Percentiles rank a stretch among this genome's conserved stretches.
phyloP scores from a whole-genome alignment of 2,329 filamentous ascomycete species.

The Calonectria pseudoreteaudii region DNA sequence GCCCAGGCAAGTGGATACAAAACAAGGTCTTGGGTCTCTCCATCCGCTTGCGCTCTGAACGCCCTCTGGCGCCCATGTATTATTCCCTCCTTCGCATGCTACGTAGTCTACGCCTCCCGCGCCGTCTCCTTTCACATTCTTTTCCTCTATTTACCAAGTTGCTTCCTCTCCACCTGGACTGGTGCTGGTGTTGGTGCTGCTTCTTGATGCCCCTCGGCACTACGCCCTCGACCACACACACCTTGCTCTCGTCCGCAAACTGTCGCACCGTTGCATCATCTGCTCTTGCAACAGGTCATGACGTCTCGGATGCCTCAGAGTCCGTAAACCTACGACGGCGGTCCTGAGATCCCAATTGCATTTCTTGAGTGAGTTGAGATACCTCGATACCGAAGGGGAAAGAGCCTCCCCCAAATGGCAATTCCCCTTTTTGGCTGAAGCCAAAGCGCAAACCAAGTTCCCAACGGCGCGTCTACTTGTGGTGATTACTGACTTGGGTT shows the following conservation, averaged over 20 bases:
- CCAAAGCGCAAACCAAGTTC: conserved; percentile 2
- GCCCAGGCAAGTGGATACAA: conserved; percentile 37
- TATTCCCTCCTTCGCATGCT: conserved; percentile 24
- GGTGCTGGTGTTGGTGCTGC: conserved; percentile 41
- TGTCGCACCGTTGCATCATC: conserved; percentile 19
- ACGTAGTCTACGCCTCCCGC: conserved; percentile 30
- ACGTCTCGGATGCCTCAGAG: conserved; percentile 28
- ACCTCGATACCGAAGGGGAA: not conserved
- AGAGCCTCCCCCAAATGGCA: not conserved
- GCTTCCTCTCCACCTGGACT: conserved; percentile 33
- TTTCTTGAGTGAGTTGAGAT: conserved; percentile 40
- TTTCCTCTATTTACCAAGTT: conserved; percentile 18
- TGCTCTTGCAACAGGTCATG: conserved; percentile 32
- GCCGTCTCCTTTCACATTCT: conserved; percentile 28
- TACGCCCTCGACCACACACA: conserved; percentile 6
- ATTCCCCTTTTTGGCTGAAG: conserved; percentile 15
- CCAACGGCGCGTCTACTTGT: not conserved
- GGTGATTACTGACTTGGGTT: conserved; percentile 10
- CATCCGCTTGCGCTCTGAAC: conserved; percentile 43
- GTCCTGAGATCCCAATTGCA: conserved; percentile 27
- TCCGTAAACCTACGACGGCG: conserved; percentile 33
- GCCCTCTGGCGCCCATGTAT: conserved; percentile 34
- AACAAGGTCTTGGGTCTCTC: conserved; percentile 36
- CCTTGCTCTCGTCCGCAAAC: conserved; percentile 10
- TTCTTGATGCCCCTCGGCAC: conserved; percentile 29